Percentiles rank a stretch among this genome's conserved stretches.
Conservation (phyloP, 1,284 basidiomycete species). For the Ustilago xerochloae region DNA sequence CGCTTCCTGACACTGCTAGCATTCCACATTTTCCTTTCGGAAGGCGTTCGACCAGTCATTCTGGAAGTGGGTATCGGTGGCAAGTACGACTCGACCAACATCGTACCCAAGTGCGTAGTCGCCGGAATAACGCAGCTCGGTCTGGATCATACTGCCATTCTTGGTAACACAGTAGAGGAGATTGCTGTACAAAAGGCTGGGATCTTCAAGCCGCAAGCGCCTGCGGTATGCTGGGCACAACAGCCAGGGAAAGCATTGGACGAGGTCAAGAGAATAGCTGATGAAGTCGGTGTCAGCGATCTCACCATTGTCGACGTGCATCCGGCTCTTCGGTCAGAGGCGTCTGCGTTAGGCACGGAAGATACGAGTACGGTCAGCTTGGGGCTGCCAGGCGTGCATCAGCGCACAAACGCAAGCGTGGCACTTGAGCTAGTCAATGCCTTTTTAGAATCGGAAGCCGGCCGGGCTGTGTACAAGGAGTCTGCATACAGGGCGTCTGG, state of each 20-base stretch:
- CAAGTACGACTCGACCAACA: slow-evolving; percentile 93
- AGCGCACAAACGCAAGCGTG: slow-evolving; percentile 87
- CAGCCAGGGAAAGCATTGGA: slow-evolving; percentile 79
- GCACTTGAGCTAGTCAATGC: slow-evolving; percentile 80
- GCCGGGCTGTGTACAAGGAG: slow-evolving; percentile 41
- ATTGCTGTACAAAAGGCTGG: slow-evolving; percentile 97
- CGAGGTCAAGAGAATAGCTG: slow-evolving; percentile 77
- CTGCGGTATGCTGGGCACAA: slow-evolving; percentile 85
- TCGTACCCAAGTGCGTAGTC: slow-evolving; percentile 87
- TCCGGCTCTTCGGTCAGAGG: slow-evolving; percentile 20
- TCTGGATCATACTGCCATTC: slow-evolving; percentile 88
- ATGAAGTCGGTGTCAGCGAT: slow-evolving; percentile 72
- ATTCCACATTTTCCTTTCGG: slow-evolving; percentile 86
- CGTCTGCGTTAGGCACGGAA: slow-evolving; percentile 13
- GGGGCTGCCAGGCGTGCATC: slow-evolving; percentile 90
- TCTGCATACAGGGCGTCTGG: slow-evolving; percentile 5
- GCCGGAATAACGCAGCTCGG: slow-evolving; percentile 92
- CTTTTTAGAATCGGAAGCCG: slow-evolving; percentile 74
- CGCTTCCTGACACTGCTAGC: slow-evolving; percentile 91
- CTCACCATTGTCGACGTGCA: slow-evolving; percentile 37
- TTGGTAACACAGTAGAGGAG: slow-evolving; percentile 88
- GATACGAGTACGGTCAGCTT: slow-evolving; percentile 21
- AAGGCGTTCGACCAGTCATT: slow-evolving; percentile 86
- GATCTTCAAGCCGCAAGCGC: slow-evolving; percentile 90
- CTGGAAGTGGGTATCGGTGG: slow-evolving; percentile 98